Conservation (phyloP, 1,284 basidiomycete genomes). For the Trichosporon sp. region DNA sequence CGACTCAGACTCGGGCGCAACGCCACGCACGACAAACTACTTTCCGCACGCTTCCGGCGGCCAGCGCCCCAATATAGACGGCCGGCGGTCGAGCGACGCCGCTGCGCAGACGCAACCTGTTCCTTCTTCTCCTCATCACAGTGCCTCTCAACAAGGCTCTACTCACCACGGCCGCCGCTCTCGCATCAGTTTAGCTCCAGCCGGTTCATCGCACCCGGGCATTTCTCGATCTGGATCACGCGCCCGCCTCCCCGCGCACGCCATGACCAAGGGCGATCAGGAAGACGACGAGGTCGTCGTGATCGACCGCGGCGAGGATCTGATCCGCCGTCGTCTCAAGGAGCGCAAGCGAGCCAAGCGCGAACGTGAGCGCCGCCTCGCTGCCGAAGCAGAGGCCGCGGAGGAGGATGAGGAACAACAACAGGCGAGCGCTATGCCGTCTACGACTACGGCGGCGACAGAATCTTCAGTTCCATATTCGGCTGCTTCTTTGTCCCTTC, state of each 20-base stretch:
- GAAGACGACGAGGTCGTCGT: conserved; percentile 52
- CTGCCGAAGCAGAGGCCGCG: conserved; percentile 18
- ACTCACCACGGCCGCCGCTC: background rate
- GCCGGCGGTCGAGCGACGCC: background rate
- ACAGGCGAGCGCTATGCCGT: background rate
- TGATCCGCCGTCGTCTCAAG: conserved; percentile 53
- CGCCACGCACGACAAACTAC: conserved; percentile 1
- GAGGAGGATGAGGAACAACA: conserved; percentile 19
- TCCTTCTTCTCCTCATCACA: background rate
- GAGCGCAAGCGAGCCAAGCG: conserved; percentile 49
- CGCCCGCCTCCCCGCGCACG: conserved; percentile 5
- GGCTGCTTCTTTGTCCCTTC: background rate
- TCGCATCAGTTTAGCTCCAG: background rate
- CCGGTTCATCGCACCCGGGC: background rate
- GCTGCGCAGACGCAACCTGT: background rate
- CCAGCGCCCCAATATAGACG: background rate
- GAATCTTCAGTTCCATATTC: background rate
- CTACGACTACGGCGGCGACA: background rate
- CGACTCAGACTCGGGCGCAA: background rate
- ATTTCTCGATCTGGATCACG: conserved; percentile 15
- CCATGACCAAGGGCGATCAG: conserved; percentile 13
- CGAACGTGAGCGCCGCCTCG: conserved; percentile 27
- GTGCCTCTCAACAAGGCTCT: background rate
- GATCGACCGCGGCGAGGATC: conserved; percentile 54
- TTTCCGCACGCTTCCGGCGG: background rate